These are phyloP conservation scores for Astrothelium macrocarpum DNA, from an alignment of 495 filamentous ascomycete genomes.

Conservation along the genomic window DNA sequence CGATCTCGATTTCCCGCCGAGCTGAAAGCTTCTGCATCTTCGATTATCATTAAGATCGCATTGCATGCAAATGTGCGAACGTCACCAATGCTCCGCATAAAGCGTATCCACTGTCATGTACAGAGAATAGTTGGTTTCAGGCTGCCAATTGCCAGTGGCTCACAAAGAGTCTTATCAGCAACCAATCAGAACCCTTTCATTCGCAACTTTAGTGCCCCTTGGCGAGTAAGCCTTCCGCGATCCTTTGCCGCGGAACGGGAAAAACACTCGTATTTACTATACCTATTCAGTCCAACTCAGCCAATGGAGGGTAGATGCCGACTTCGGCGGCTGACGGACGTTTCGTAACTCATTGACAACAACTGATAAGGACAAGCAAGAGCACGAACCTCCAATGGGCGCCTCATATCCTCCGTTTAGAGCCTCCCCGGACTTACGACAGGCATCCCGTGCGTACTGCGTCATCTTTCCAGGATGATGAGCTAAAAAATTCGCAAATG, in stretches of 20 bases:
- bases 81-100: no score
- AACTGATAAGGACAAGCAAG: neutral
- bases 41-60: neutral
- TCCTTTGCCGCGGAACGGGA: neutral
- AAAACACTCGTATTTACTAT: neutral
- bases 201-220: neutral
- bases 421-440: neutral
- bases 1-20: no score
- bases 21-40: no score
- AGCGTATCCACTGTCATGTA: no score
- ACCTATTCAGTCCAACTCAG: neutral
- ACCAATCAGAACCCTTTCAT: neutral
- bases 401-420: neutral
- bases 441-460: conserved; percentile 1
- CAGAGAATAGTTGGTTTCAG: neutral
- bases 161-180: neutral
- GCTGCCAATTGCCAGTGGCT: neutral
- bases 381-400: neutral
- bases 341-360: conserved; percentile 1
- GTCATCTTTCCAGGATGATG: neutral
- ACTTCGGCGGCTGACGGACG: neutral
- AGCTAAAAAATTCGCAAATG: conserved; percentile 1
- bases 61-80: neutral
- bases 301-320: neutral
- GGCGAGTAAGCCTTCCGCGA: neutral